These are phyloP conservation scores for Cystobasidium pallidum DNA, from an alignment of 1,284 basidiomycete genomes.

Conservation along the genomic window DNA sequence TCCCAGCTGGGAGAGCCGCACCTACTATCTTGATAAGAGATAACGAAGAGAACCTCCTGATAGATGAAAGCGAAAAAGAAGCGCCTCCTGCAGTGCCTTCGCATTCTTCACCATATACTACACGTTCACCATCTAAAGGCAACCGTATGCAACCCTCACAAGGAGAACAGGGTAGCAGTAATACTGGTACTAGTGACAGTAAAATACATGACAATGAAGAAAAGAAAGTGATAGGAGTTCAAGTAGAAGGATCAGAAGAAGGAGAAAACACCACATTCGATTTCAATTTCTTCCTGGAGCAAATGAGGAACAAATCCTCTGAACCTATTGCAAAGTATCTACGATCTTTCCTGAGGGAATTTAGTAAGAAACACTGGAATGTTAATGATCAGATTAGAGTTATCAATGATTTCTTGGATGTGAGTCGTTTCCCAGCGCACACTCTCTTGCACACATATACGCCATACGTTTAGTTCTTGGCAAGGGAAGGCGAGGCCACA, in stretches of 20 bases:
- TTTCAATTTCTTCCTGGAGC: constrained; percentile 84
- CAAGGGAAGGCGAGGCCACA: too few species aligned
- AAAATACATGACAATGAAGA: neutral
- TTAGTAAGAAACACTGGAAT: constrained; percentile 79
- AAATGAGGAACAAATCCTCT: constrained; percentile 79
- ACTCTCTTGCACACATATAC: neutral
- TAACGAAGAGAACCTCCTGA: constrained; percentile 22
- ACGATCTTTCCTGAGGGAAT: constrained; percentile 87
- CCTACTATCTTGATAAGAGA: constrained; percentile 35
- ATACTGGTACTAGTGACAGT: neutral
- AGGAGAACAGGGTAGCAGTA: too few species aligned
- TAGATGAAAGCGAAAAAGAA: constrained; percentile 37
- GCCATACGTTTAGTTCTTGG: too few species aligned
- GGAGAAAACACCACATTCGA: constrained; percentile 62
- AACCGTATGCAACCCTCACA: neutral
- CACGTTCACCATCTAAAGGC: neutral
- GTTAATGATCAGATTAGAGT: constrained; percentile 89
- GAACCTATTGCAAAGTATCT: constrained; percentile 89
- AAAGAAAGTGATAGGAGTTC: neutral
- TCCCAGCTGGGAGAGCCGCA: constrained; percentile 26
- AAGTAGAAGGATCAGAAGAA: neutral
- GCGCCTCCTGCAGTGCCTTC: constrained; percentile 1
- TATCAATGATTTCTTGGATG: constrained; percentile 85
- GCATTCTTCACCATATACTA: neutral
- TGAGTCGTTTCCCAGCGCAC: constrained; percentile 59